These are phyloP conservation scores for Tetrahymena elliotti DNA, from an alignment of 73 alveolate genomes.

Conservation along the genomic window DNA sequence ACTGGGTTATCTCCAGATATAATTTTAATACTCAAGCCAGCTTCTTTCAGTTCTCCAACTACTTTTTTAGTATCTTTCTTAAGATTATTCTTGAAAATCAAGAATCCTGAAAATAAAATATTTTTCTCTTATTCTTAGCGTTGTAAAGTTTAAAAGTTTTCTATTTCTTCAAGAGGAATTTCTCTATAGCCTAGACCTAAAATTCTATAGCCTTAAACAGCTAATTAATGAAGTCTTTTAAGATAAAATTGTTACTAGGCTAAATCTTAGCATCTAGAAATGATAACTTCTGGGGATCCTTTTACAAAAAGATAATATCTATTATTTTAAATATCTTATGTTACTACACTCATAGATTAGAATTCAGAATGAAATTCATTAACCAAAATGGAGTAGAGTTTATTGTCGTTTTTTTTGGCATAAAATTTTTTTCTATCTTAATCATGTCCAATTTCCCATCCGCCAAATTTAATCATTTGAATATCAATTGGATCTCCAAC, in stretches of 20 bases:
- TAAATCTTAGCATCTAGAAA: background rate
- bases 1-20: constrained; percentile 5
- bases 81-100: constrained; percentile 9
- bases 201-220: constrained; percentile 11
- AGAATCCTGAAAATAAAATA: constrained; percentile 3
- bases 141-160: background rate
- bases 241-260: background rate
- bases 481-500: background rate
- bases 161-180: background rate
- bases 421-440: background rate
- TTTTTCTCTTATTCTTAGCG: background rate
- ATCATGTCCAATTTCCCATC: background rate
- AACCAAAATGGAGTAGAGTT: background rate
- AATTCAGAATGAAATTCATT: background rate
- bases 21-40: background rate
- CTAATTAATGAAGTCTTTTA: background rate
- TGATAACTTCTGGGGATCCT: constrained; percentile 24
- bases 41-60: background rate
- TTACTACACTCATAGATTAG: background rate
- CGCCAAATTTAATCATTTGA: background rate
- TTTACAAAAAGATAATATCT: constrained; percentile 1
- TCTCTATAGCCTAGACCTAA: constrained; percentile 6
- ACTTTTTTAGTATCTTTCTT: background rate
- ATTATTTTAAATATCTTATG: background rate
- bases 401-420: background rate